phyloP scores from a whole-genome alignment of 1,139 yeast genomes.

The Suhomyces bolitotheri region DNA sequence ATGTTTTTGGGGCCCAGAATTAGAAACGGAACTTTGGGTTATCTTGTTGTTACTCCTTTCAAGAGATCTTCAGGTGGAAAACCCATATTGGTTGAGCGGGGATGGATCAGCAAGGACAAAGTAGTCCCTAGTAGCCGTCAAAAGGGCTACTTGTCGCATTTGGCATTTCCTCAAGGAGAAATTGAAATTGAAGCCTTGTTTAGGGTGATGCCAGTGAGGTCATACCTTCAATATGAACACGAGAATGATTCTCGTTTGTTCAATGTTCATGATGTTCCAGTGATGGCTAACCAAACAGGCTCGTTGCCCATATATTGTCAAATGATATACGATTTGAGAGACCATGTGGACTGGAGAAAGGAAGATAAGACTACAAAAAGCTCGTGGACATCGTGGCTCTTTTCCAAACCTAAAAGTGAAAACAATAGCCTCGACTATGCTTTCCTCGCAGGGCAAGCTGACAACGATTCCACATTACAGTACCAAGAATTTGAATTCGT shows the following conservation, averaged over 20 bases:
- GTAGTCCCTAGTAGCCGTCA: slow-evolving; percentile 63
- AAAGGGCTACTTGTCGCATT: slow-evolving; percentile 52
- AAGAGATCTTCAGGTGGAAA: slow-evolving; percentile 70
- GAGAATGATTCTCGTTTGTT: slow-evolving; percentile 60
- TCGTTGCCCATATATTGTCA: slow-evolving; percentile 78
- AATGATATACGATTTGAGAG: slow-evolving; percentile 65
- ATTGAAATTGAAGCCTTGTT: slow-evolving; percentile 74
- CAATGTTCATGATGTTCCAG: slow-evolving; percentile 75
- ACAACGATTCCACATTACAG: slow-evolving; percentile 36
- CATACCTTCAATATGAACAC: slow-evolving; percentile 75
- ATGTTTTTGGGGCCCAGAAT: slow-evolving; percentile 91
- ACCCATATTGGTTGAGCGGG: slow-evolving; percentile 79
- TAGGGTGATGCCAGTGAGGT: slow-evolving; percentile 68
- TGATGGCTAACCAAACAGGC: slow-evolving; percentile 71
- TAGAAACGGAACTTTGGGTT: slow-evolving; percentile 75
- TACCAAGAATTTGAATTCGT: slow-evolving; percentile 54
- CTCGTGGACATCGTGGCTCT: slow-evolving; percentile 17
- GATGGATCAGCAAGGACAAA: slow-evolving; percentile 82
- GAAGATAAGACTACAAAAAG: slow-evolving; percentile 2
- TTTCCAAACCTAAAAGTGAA: slow-evolving; percentile 1
- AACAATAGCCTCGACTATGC: slow-evolving; percentile 17
- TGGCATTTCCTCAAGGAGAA: slow-evolving; percentile 73
- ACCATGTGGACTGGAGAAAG: slow-evolving; percentile 52
- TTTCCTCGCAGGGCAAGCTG: slow-evolving; percentile 20
- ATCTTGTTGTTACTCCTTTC: slow-evolving; percentile 79